Conservation (phyloP, 2,329 filamentous ascomycete species). For the Aureobasidium sp. region DNA sequence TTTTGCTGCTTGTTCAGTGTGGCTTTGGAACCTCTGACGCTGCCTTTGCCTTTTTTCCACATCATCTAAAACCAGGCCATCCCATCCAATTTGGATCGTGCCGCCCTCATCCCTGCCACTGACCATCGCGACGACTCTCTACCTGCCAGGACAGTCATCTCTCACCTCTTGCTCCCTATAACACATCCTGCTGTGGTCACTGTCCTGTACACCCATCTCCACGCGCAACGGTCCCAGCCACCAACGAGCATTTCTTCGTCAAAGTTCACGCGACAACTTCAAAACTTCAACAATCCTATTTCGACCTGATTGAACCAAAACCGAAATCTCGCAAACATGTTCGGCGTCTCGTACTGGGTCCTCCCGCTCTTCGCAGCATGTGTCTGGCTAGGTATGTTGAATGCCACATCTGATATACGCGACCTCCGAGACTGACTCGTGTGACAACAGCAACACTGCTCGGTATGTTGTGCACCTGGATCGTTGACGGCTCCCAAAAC, state of each 20-base stretch:
- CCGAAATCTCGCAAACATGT: slow-evolving; percentile 22
- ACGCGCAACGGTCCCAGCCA: slow-evolving; percentile 6
- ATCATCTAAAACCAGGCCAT: background rate
- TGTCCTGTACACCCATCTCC: background rate
- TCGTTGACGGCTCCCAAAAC: slow-evolving; percentile 44
- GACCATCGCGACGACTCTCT: background rate
- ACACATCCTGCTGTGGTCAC: background rate
- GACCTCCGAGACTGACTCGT: background rate
- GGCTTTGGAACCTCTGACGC: background rate
- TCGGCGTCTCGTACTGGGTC: slow-evolving; percentile 45
- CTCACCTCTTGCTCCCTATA: background rate
- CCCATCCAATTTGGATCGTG: background rate
- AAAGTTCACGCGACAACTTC: background rate
- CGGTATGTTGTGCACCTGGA: slow-evolving; percentile 63
- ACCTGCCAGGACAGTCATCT: background rate
- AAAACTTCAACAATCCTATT: background rate
- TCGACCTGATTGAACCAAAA: background rate
- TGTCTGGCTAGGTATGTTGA: slow-evolving; percentile 46
- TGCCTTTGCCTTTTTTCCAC: slow-evolving; percentile 1
- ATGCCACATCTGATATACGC: background rate
- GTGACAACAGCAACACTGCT: slow-evolving; percentile 50
- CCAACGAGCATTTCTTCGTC: background rate
- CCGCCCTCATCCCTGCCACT: background rate
- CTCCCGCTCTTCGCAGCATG: slow-evolving; percentile 59
- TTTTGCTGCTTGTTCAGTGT: background rate